phyloP scores from a whole-genome alignment of 176 grass and related monocot genomes.

The Cenchrus fungigraminus region DNA sequence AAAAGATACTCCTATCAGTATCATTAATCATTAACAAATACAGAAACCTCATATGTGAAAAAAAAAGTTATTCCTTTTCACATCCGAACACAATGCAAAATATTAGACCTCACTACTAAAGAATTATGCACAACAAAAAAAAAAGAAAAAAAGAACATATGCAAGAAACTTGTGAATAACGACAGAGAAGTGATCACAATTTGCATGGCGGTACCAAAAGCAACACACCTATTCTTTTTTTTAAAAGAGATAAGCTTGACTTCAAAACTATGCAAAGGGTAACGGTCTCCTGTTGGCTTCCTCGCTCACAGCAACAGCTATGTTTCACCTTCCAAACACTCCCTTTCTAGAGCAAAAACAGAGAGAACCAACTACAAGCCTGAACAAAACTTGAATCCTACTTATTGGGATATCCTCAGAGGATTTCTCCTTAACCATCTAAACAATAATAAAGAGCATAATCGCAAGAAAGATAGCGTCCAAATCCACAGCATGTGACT shows the following conservation, averaged over 20 bases:
- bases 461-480: neutral
- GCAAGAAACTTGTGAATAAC: conserved; percentile 20
- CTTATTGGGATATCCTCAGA: neutral
- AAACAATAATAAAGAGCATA: conserved; percentile 23
- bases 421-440: conserved; percentile 20
- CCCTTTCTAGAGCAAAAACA: neutral
- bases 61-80: conserved; percentile 20
- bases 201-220: neutral
- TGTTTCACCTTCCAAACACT: conserved; percentile 36
- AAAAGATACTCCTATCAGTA: neutral
- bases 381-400: conserved; percentile 16
- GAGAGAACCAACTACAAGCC: conserved; percentile 16
- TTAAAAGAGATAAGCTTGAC: conserved; percentile 5
- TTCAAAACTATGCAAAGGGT: conserved; percentile 33
- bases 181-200: conserved; percentile 22
- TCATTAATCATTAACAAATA: conserved; percentile 13
- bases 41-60: conserved; percentile 15
- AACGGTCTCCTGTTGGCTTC: conserved; percentile 39
- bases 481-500: conserved; percentile 31
- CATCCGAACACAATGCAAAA: conserved; percentile 20
- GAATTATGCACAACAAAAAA: neutral
- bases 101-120: neutral
- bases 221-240: neutral
- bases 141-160: neutral
- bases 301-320: conserved; percentile 30